Percentiles rank a stretch among this genome's conserved stretches.
Evolutionary conservation across 2,329 filamentous ascomycete genomes (phyloP).

Genomic region (Ceratocystis huliohia): DNA sequence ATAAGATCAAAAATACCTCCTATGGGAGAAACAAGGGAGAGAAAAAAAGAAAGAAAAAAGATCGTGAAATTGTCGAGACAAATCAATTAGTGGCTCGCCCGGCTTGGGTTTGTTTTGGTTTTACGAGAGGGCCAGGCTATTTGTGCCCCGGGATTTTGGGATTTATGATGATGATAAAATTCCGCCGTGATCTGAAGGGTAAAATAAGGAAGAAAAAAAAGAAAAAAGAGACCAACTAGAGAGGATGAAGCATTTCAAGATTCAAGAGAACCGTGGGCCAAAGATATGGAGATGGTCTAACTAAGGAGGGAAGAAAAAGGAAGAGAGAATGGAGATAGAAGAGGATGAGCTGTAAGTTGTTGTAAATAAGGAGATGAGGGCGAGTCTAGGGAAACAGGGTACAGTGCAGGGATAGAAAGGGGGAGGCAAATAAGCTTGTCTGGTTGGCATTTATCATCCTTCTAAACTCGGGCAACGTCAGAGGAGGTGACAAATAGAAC

Average conservation of each 20-base stretch:
- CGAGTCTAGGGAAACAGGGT: neutral
- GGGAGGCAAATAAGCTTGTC: neutral
- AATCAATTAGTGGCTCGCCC: neutral
- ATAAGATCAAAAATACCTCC: conserved; percentile 17
- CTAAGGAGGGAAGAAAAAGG: neutral
- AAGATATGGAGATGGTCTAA: neutral
- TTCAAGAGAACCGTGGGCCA: neutral
- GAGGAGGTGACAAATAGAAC: neutral
- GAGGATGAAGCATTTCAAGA: neutral
- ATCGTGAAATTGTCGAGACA: conserved; percentile 1
- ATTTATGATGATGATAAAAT: neutral
- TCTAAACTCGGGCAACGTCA: neutral
- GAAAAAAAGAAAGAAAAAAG: conserved; percentile 16
- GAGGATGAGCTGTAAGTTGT: neutral
- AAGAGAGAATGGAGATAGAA: neutral
- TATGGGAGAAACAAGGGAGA: conserved; percentile 14
- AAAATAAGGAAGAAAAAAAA: conserved; percentile 6
- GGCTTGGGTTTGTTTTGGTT: neutral
- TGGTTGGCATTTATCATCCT: neutral
- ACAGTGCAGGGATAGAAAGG: neutral
- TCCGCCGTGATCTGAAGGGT: neutral
- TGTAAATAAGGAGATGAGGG: neutral
- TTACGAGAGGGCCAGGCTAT: neutral
- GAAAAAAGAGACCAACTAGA: conserved; percentile 2
- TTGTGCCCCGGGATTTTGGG: neutral